Evolutionary conservation across 2,329 filamentous ascomycete genomes (phyloP).

Genomic region (Penicillium freii): DNA sequence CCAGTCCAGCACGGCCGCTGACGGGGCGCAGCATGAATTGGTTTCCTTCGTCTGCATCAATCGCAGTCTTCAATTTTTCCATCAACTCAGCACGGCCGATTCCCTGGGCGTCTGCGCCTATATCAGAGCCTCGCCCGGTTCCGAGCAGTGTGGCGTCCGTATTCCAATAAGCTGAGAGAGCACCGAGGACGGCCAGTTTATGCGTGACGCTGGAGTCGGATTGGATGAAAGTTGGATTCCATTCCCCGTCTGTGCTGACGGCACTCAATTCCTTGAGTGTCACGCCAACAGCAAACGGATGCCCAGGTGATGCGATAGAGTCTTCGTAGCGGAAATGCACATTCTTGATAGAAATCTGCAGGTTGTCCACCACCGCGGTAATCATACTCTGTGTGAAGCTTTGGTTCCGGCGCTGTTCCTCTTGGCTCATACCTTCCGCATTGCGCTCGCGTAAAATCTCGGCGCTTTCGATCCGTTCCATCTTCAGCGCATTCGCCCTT

Average conservation of each 20-base stretch:
- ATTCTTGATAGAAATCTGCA: slow-evolving; percentile 97
- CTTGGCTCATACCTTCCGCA: slow-evolving; percentile 86
- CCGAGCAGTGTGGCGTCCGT: slow-evolving; percentile 85
- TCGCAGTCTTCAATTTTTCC: slow-evolving; percentile 72
- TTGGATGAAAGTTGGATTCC: slow-evolving; percentile 95
- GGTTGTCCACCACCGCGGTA: slow-evolving; percentile 96
- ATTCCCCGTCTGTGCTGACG: slow-evolving; percentile 89
- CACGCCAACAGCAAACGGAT: slow-evolving; percentile 89
- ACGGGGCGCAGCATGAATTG: slow-evolving; percentile 97
- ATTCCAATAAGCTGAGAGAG: slow-evolving; percentile 95
- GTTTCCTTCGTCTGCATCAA: slow-evolving; percentile 72
- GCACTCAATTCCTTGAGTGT: slow-evolving; percentile 96
- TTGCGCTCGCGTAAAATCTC: slow-evolving; percentile 91
- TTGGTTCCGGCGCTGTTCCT: slow-evolving; percentile 96
- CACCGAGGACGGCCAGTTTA: slow-evolving; percentile 87
- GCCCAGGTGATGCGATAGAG: slow-evolving; percentile 88
- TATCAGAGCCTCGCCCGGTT: slow-evolving; percentile 70
- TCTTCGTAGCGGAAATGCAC: slow-evolving; percentile 99
- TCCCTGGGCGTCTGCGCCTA: slow-evolving; percentile 56
- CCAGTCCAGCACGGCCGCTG: slow-evolving; percentile 88
- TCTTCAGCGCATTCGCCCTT: slow-evolving; percentile 86
- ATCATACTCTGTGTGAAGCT: slow-evolving; percentile 94
- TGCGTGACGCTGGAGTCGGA: slow-evolving; percentile 79
- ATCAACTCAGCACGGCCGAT: slow-evolving; percentile 73
- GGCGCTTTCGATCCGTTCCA: slow-evolving; percentile 96